Evolutionary conservation across 2,329 filamentous ascomycete species (phyloP).

Genomic region (Thielaviopsis ethacetica): DNA sequence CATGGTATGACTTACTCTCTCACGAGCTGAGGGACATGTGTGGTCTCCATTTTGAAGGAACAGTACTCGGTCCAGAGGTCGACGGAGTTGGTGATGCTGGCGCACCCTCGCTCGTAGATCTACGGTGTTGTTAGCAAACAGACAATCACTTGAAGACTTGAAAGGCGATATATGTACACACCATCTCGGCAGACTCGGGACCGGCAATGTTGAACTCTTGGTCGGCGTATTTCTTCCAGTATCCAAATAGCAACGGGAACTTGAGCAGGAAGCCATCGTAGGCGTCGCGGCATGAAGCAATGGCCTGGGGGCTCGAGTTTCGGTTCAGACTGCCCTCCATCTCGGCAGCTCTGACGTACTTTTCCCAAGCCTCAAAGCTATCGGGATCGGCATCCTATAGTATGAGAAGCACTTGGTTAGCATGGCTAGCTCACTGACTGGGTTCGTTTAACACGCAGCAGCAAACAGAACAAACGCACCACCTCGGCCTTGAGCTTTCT

Average conservation of each 20-base stretch:
- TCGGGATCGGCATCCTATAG: conserved; percentile 54
- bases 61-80: conserved; percentile 97
- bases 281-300: conserved; percentile 68
- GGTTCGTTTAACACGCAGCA: background rate
- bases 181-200: conserved; percentile 94
- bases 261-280: conserved; percentile 90
- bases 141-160: too few relatives aligned
- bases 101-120: conserved; percentile 91
- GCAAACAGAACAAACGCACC: conserved; percentile 34
- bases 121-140: conserved; percentile 20
- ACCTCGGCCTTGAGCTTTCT: conserved; percentile 63
- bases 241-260: conserved; percentile 89
- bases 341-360: conserved; percentile 69
- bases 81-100: conserved; percentile 82
- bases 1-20: conserved; percentile 87
- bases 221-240: conserved; percentile 99
- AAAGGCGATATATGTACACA: conserved; percentile 21
- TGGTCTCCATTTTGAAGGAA: conserved; percentile 93
- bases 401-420: background rate
- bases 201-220: conserved; percentile 93
- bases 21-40: conserved; percentile 84
- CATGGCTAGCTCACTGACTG: background rate
- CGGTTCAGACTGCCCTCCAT: conserved; percentile 89
- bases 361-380: conserved; percentile 91
- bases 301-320: conserved; percentile 88